These are phyloP conservation scores for Cyberlindnera japonica DNA, from an alignment of 805 yeast species.

Conservation along the genomic window DNA sequence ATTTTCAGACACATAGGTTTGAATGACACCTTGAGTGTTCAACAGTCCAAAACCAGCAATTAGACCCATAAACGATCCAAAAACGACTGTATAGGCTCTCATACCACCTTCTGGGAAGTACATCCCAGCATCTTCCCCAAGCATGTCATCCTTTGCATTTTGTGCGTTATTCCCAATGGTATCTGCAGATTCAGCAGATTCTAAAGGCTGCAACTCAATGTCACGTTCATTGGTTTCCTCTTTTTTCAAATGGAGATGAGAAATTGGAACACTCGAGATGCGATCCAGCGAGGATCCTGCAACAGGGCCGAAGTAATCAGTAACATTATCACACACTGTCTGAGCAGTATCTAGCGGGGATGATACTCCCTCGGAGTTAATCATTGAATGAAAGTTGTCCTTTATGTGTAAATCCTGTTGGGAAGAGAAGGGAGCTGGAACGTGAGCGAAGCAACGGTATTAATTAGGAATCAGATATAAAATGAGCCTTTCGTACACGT, in stretches of 20 bases:
- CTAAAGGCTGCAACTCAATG: slow-evolving; percentile 7
- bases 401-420: not conserved
- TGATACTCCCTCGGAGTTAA: not conserved
- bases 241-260: slow-evolving; percentile 1
- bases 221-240: slow-evolving; percentile 9
- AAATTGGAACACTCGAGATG: not conserved
- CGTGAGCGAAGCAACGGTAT: too few relatives aligned
- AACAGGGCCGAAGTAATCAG: slow-evolving; percentile 5
- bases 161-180: slow-evolving; percentile 12
- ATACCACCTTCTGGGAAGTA: slow-evolving; percentile 59
- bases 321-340: slow-evolving; percentile 4
- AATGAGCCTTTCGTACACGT: not conserved
- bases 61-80: slow-evolving; percentile 58
- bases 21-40: slow-evolving; percentile 59
- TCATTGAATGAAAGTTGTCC: too few relatives aligned
- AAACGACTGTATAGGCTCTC: slow-evolving; percentile 50
- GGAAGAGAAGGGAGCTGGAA: not conserved
- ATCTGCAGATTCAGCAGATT: slow-evolving; percentile 3
- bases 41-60: slow-evolving; percentile 52
- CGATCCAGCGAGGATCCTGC: slow-evolving; percentile 3
- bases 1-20: slow-evolving; percentile 53
- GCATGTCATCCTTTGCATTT: slow-evolving; percentile 15
- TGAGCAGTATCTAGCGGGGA: slow-evolving; percentile 9
- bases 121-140: slow-evolving; percentile 25
- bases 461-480: not conserved